Evolutionary conservation across 1,284 basidiomycete genomes (phyloP).

Genomic region (Trichosporon sp.): DNA sequence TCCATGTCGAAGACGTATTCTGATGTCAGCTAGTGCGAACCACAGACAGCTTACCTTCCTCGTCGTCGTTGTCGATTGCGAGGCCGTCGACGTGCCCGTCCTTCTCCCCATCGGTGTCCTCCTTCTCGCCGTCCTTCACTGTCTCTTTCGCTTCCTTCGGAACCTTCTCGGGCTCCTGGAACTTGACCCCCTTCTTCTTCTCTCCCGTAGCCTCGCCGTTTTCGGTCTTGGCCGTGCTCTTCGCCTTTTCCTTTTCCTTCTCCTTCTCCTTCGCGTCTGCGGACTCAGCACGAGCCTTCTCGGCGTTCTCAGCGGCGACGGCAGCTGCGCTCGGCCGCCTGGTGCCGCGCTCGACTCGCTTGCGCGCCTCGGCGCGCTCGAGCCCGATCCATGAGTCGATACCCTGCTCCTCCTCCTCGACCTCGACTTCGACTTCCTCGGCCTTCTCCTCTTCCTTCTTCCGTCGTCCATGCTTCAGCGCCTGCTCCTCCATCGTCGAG

Average conservation of each 20-base stretch:
- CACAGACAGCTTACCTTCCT: conserved; percentile 35
- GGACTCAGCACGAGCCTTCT: conserved; percentile 32
- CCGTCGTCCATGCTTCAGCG: conserved; percentile 16
- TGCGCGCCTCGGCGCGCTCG: conserved; percentile 30
- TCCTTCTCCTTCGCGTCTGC: conserved; percentile 34
- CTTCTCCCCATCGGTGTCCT: neutral
- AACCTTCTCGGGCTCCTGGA: conserved; percentile 26
- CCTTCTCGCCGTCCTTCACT: conserved; percentile 2
- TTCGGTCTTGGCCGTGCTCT: conserved; percentile 17
- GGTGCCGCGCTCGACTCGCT: conserved; percentile 15
- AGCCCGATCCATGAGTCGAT: conserved; percentile 51
- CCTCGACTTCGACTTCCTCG: conserved; percentile 32
- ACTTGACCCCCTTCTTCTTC: conserved; percentile 24
- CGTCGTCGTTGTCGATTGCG: conserved; percentile 29
- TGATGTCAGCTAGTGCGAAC: conserved; percentile 27
- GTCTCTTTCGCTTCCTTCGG: conserved; percentile 23
- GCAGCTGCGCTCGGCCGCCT: neutral
- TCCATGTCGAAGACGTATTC: conserved; percentile 57
- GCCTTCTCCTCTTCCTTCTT: conserved; percentile 28
- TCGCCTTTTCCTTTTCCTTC: conserved; percentile 18
- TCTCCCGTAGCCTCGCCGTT: conserved; percentile 14
- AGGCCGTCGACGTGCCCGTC: conserved; percentile 24
- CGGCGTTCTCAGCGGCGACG: conserved; percentile 1
- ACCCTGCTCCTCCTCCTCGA: conserved; percentile 32
- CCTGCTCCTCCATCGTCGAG: conserved; percentile 39